Evolutionary conservation across 2,329 filamentous ascomycete genomes (phyloP).

Genomic region (Colletotrichum plurivorum): DNA sequence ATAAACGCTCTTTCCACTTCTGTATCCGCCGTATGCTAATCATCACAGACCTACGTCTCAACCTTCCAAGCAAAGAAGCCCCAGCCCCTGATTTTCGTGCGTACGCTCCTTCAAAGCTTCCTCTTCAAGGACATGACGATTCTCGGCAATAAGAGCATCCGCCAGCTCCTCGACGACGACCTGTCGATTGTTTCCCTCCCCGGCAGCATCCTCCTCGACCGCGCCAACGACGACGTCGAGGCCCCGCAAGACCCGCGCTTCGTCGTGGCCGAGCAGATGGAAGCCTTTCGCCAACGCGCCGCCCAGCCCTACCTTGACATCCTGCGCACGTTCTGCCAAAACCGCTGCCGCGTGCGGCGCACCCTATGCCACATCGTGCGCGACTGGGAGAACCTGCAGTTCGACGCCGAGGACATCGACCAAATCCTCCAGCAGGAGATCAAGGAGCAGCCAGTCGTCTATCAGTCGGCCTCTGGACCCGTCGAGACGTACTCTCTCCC

Average conservation of each 20-base stretch:
- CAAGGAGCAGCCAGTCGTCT: constrained; percentile 71
- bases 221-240: constrained; percentile 82
- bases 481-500: constrained; percentile 76
- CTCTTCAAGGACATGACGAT: constrained; percentile 81
- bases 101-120: constrained; percentile 83
- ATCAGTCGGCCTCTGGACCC: constrained; percentile 56
- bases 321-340: constrained; percentile 88
- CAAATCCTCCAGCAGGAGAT: constrained; percentile 73
- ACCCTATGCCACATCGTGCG: constrained; percentile 87
- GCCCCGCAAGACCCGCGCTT: constrained; percentile 80
- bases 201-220: constrained; percentile 78
- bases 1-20: constrained; percentile 25
- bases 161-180: constrained; percentile 85
- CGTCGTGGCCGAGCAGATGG: constrained; percentile 80
- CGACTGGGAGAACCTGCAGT: constrained; percentile 88
- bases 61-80: constrained; percentile 84
- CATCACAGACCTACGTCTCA: constrained; percentile 76
- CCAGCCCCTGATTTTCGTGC: constrained; percentile 86
- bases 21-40: neutral
- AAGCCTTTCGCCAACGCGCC: constrained; percentile 73
- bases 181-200: constrained; percentile 84
- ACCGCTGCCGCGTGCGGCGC: constrained; percentile 88
- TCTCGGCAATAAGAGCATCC: constrained; percentile 76
- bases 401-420: constrained; percentile 85
- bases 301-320: constrained; percentile 85